These are phyloP conservation scores for Lagenidium giganteum DNA, from an alignment of 352 stramenopile genomes.

Conservation along the genomic window DNA sequence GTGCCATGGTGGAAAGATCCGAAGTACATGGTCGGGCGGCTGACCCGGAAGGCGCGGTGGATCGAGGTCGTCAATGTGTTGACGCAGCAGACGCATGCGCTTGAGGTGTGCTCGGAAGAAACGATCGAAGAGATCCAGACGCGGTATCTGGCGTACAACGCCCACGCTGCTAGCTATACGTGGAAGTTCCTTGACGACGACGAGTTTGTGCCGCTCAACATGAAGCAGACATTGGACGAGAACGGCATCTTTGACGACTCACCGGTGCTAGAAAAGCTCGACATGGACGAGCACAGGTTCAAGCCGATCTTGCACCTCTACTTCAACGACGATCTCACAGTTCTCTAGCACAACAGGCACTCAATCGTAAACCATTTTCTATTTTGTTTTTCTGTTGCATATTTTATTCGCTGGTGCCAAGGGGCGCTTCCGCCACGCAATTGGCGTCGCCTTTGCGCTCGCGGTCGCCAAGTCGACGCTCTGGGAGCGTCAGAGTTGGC, in stretches of 20 bases:
- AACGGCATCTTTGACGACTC: conserved; percentile 88
- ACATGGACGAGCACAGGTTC: conserved; percentile 86
- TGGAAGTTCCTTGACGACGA: conserved; percentile 87
- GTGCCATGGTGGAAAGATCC: conserved; percentile 88
- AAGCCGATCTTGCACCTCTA: conserved; percentile 90
- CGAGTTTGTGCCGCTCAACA: conserved; percentile 87
- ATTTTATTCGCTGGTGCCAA: no score
- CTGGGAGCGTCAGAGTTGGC: no score
- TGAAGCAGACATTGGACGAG: conserved; percentile 83
- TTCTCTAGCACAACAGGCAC: conserved; percentile 41
- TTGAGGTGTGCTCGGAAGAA: conserved; percentile 86
- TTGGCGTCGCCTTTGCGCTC: no score
- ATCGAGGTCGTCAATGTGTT: conserved; percentile 90
- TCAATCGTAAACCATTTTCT: no score
- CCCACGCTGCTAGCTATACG: conserved; percentile 89
- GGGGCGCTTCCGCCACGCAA: no score
- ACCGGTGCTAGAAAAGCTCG: conserved; percentile 69
- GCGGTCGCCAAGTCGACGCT: no score
- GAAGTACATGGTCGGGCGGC: conserved; percentile 56
- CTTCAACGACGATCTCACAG: conserved; percentile 92
- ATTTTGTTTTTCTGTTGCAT: no score
- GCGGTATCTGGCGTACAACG: conserved; percentile 83
- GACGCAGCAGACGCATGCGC: conserved; percentile 76
- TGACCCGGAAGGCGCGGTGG: conserved; percentile 68
- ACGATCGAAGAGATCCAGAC: conserved; percentile 85